A percentile compares a stretch with the other conserved stretches of the same genome.
Evolutionary conservation across 768 basidiomycete genomes (phyloP).

Genomic region (Obba rivulosa): DNA sequence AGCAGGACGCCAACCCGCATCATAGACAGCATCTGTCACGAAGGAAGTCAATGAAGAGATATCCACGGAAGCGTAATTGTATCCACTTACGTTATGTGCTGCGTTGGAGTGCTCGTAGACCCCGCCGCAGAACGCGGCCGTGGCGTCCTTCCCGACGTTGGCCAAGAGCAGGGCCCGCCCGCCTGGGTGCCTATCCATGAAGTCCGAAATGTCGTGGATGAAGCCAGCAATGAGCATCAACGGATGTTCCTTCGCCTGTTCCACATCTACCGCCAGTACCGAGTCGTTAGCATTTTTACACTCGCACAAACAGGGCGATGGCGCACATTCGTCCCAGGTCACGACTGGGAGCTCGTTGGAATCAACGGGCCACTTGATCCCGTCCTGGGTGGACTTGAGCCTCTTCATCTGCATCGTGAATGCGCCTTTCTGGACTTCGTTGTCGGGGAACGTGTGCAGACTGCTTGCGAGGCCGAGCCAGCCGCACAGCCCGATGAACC

Average conservation of each 20-base stretch:
- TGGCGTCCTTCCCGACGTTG: conserved; percentile 77
- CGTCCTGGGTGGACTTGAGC: conserved; percentile 59
- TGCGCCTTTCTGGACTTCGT: conserved; percentile 80
- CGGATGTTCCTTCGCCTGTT: conserved; percentile 57
- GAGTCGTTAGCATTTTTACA: background rate
- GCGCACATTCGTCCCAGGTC: conserved; percentile 76
- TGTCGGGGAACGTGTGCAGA: conserved; percentile 80
- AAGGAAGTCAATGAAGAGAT: background rate
- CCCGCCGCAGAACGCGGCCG: conserved; percentile 82
- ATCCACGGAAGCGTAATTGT: background rate
- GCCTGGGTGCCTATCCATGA: conserved; percentile 77
- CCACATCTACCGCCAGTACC: conserved; percentile 43
- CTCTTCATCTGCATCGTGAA: conserved; percentile 80
- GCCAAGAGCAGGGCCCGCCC: conserved; percentile 53
- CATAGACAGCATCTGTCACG: conserved; percentile 57
- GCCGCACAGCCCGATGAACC: conserved; percentile 72
- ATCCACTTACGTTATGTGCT: conserved; percentile 60
- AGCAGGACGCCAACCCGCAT: conserved; percentile 68
- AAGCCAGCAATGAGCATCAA: conserved; percentile 79
- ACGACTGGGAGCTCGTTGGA: conserved; percentile 63
- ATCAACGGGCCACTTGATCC: conserved; percentile 57
- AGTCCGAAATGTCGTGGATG: conserved; percentile 77
- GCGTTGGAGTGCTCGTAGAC: conserved; percentile 80
- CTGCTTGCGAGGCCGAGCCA: conserved; percentile 69
- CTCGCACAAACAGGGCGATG: background rate